Percentiles rank a stretch among this genome's conserved stretches.
Evolutionary conservation across 2,329 filamentous ascomycete species (phyloP).

Genomic region (Rutstroemia sydowiana): DNA sequence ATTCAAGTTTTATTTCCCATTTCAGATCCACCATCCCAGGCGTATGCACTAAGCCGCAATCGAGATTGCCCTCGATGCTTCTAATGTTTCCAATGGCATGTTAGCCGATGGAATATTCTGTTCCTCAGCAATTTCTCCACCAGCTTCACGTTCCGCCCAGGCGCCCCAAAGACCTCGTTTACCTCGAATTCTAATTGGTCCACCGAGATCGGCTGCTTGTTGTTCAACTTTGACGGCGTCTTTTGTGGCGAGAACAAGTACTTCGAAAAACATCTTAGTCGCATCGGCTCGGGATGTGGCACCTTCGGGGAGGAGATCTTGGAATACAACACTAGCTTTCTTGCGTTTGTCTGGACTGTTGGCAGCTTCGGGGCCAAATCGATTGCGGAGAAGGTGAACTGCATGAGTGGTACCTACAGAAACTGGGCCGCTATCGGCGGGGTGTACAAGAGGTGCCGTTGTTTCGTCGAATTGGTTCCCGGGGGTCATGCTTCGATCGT

Average conservation of each 20-base stretch:
- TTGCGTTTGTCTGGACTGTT: slow-evolving; percentile 64
- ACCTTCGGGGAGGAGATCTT: slow-evolving; percentile 78
- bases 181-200: slow-evolving; percentile 72
- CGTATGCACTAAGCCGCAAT: slow-evolving; percentile 7
- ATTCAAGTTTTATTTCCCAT: neutral
- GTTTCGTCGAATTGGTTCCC: slow-evolving; percentile 71
- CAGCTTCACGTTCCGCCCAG: slow-evolving; percentile 78
- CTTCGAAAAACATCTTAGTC: slow-evolving; percentile 99
- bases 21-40: no score
- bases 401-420: slow-evolving; percentile 91
- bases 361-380: slow-evolving; percentile 69
- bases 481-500: slow-evolving; percentile 32
- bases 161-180: slow-evolving; percentile 96
- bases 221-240: slow-evolving; percentile 98
- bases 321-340: slow-evolving; percentile 75
- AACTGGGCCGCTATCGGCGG: slow-evolving; percentile 76
- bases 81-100: slow-evolving; percentile 7
- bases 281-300: slow-evolving; percentile 81
- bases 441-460: slow-evolving; percentile 66
- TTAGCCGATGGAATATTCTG: slow-evolving; percentile 7
- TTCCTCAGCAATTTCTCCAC: slow-evolving; percentile 47
- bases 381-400: slow-evolving; percentile 85
- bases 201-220: slow-evolving; percentile 62
- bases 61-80: slow-evolving; percentile 5
- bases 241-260: slow-evolving; percentile 91